Conservation (phyloP, 2,329 filamentous ascomycete genomes). For the Magnaporthiopsis rhizophila region DNA sequence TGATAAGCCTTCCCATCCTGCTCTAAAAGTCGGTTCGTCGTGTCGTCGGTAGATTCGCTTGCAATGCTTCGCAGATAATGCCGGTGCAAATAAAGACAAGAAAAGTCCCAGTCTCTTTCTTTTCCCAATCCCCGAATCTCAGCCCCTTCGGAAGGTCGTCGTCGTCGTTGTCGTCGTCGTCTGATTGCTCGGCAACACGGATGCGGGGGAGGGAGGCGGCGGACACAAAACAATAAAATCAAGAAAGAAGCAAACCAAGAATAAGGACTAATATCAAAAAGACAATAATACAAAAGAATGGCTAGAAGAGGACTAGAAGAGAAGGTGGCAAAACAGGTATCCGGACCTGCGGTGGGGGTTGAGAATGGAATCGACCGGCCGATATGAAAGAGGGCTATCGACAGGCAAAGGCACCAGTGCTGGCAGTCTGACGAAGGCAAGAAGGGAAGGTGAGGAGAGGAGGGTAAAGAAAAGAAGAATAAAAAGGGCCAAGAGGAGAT, state of each 20-base stretch:
- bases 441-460: slow-evolving; percentile 18
- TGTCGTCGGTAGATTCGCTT: slow-evolving; percentile 12
- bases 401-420: slow-evolving; percentile 43
- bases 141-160: neutral
- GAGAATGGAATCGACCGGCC: slow-evolving; percentile 23
- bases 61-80: slow-evolving; percentile 1
- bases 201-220: slow-evolving; percentile 5
- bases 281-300: slow-evolving; percentile 20
- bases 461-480: slow-evolving; percentile 15
- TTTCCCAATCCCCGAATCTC: slow-evolving; percentile 1
- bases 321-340: slow-evolving; percentile 31
- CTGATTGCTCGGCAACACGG: neutral
- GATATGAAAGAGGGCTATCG: slow-evolving; percentile 46
- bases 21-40: neutral
- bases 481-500: slow-evolving; percentile 17
- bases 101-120: slow-evolving; percentile 9
- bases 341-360: slow-evolving; percentile 41
- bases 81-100: neutral
- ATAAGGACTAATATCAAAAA: slow-evolving; percentile 13
- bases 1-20: slow-evolving; percentile 93
- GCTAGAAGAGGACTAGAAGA: slow-evolving; percentile 19
- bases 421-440: slow-evolving; percentile 25
- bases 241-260: slow-evolving; percentile 15
- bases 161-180: neutral
- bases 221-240: slow-evolving; percentile 15